Evolutionary conservation across 371 early-diverging fungal genomes (phyloP).

Genomic region (Rhizomucor miehei): DNA sequence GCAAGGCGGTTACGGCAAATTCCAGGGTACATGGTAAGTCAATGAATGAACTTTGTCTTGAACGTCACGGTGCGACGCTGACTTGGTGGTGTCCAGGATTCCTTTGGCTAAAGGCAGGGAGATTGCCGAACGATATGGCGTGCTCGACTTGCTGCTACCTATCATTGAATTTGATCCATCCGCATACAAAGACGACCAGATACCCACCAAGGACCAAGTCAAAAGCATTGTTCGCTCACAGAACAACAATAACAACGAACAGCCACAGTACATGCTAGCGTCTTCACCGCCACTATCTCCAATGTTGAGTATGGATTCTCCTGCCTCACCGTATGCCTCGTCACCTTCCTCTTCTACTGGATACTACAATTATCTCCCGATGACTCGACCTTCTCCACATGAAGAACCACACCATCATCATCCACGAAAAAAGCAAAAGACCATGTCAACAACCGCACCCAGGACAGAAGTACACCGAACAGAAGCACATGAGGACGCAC

Average conservation of each 20-base stretch:
- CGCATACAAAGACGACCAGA: conserved; percentile 8
- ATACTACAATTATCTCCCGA: not conserved
- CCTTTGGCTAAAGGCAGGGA: conserved; percentile 75
- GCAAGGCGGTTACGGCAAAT: conserved; percentile 98
- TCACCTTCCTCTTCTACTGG: not conserved
- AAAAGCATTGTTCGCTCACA: not conserved
- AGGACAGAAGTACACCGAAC: not conserved
- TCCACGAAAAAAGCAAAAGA: not conserved
- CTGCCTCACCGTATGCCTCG: not conserved
- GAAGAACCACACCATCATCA: not conserved
- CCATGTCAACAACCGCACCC: not conserved
- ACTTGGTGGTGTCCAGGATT: conserved; percentile 67
- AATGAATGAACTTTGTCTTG: too few species aligned
- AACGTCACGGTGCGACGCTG: too few species aligned
- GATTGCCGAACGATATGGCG: conserved; percentile 71
- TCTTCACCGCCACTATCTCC: not conserved
- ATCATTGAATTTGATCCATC: conserved; percentile 67
- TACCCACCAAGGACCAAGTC: conserved; percentile 31
- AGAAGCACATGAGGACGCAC: conserved; percentile 10
- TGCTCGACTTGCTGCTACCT: conserved; percentile 54
- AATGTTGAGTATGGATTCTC: not conserved
- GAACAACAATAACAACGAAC: not conserved
- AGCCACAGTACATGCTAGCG: too few species aligned
- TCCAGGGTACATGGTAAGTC: conserved; percentile 87
- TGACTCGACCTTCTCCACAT: not conserved